Base-by-base conservation (phyloP, 2,329 filamentous ascomycete genomes). In the Metarhizium brunneum region DNA sequence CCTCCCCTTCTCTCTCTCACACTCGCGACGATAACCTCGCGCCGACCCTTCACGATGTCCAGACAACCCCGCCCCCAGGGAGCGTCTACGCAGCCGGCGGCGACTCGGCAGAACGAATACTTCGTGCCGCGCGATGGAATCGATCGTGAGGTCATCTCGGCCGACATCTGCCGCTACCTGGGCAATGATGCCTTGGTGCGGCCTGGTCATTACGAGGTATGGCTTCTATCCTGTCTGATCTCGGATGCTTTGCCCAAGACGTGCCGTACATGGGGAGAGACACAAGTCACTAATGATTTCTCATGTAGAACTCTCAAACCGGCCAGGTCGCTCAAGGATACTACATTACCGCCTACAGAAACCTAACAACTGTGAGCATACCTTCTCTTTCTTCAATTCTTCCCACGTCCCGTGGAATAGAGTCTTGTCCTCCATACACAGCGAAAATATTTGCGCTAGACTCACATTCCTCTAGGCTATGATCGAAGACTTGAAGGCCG, bases 101-200 rank as follows among this genome's bases (percentile, higher is more conserved):
- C 75, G 55, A 71, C 73, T 56, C 79, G 81, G 58, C 82, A 87
- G 69, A 89, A 89, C 71, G 86, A 90, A 73, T 91, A 90, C 69
- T 91, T 91, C 70, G 84, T 91, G 55, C 85, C 86, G 49, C 83
- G 86, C 65, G 86, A 90, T 71, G 87, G 88, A 68, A 92, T 92
- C 71, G 87, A 88, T 69, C 84, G 87, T 64, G 87, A 92, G 71
- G 88, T 92, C 65, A 90, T 92, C 72, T 89, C 88, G 60, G 85
- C 87, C 68, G 88, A 92, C 69, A 90, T 92, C 62, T 91, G 88
- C 76, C 86, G 87, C 68, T 92, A 90, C 69, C 80, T 92, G 63
- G 88, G 88, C 66, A 90, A 90, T 70, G 88, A 92, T 76, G 88
- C 88, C 63, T 80, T 89, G 65, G 87, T 90, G 67, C 85, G 85